Percentiles rank a stretch among this genome's conserved stretches.
phyloP scores from a whole-genome alignment of 139 green algal genomes.

The Eudorina sp. region DNA sequence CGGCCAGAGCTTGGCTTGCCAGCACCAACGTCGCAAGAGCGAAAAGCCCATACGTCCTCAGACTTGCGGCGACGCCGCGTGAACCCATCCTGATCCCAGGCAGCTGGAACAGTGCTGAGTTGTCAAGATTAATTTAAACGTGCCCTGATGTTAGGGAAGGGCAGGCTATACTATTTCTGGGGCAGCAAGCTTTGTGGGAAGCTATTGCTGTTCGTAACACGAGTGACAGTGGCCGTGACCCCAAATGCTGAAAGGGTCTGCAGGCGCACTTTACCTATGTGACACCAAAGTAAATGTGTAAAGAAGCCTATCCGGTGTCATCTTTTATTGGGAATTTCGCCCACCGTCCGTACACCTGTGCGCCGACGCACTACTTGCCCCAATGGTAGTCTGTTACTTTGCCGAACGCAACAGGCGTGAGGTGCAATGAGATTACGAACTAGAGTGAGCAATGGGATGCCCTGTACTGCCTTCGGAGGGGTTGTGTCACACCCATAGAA shows the following conservation, averaged over 20 bases:
- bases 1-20: neutral
- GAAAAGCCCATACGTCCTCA: neutral
- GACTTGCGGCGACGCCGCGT: neutral
- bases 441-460: no score
- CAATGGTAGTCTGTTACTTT: neutral
- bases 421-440: neutral
- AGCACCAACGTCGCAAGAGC: no score
- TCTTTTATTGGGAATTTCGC: neutral
- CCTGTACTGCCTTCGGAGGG: no score
- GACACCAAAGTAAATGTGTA: neutral
- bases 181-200: no score
- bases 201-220: neutral
- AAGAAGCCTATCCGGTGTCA: neutral
- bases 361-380: neutral
- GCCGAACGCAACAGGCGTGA: neutral
- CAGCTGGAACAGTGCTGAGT: neutral
- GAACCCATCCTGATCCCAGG: neutral
- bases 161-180: no score
- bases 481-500: no score
- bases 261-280: neutral
- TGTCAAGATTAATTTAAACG: no score
- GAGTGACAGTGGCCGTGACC: neutral
- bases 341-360: constrained; percentile 5
- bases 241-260: neutral
- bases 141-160: no score